Conservation (phyloP, 345 rosid species). For the Noccaea bulbosa region DNA sequence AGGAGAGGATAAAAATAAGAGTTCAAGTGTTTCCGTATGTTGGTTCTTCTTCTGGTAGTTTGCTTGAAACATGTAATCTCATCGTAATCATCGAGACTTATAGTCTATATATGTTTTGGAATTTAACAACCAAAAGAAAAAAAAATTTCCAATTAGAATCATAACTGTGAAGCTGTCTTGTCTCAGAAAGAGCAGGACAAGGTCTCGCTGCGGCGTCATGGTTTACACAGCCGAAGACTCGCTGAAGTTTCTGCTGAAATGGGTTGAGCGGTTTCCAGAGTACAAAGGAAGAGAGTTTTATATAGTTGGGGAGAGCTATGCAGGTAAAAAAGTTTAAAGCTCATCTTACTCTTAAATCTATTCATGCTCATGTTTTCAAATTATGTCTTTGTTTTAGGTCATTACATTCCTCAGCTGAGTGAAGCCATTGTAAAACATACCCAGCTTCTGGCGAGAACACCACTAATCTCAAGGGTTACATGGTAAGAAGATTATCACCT, state of each 20-base stretch:
- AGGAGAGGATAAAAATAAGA: no score
- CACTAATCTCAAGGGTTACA: slow-evolving; percentile 86
- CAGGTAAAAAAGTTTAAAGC: slow-evolving; percentile 49
- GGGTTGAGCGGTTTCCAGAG: slow-evolving; percentile 94
- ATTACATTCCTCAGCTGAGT: slow-evolving; percentile 95
- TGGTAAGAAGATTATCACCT: no score
- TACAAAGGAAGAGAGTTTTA: slow-evolving; percentile 88
- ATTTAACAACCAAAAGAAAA: no score
- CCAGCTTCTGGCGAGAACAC: slow-evolving; percentile 45
- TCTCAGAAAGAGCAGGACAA: slow-evolving; percentile 65
- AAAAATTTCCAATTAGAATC: no score
- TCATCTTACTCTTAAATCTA: background rate
- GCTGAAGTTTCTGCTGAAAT: slow-evolving; percentile 66
- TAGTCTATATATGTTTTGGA: no score
- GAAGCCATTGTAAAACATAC: slow-evolving; percentile 71
- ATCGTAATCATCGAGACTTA: no score
- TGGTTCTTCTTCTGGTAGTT: no score
- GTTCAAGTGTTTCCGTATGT: no score
- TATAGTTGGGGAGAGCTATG: slow-evolving; percentile 90
- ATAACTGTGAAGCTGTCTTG: slow-evolving; percentile 36
- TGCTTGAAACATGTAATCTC: no score
- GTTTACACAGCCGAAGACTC: slow-evolving; percentile 75
- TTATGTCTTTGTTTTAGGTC: slow-evolving; percentile 57
- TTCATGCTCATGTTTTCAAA: background rate
- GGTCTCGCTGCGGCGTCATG: slow-evolving; percentile 41